Conservation (phyloP, 2,329 filamentous ascomycete species). For the Colletotrichum graminicola region DNA sequence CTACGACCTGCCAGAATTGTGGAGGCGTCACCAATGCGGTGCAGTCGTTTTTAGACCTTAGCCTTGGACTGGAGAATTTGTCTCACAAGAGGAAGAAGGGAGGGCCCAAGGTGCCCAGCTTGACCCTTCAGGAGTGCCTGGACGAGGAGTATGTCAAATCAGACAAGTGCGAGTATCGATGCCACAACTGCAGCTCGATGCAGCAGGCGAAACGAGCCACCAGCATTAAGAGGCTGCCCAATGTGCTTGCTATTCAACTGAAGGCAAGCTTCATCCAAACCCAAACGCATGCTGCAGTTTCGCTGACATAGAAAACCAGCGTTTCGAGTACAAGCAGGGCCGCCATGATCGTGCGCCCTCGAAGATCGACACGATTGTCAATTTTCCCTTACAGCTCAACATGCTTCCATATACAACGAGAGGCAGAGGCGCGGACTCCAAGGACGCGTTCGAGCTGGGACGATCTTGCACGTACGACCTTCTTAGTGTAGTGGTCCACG, state of each 20-base stretch:
- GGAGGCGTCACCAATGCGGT: constrained; percentile 83
- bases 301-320: constrained; percentile 51
- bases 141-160: constrained; percentile 87
- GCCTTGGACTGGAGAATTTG: constrained; percentile 83
- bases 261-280: constrained; percentile 70
- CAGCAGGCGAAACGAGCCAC: constrained; percentile 88
- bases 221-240: constrained; percentile 85
- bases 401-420: constrained; percentile 90
- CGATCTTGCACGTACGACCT: constrained; percentile 86
- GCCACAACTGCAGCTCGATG: constrained; percentile 80
- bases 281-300: no score
- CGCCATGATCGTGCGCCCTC: constrained; percentile 76
- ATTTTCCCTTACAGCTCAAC: constrained; percentile 88
- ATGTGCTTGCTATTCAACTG: constrained; percentile 90
- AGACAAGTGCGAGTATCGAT: constrained; percentile 92
- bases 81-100: constrained; percentile 75
- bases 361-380: constrained; percentile 89
- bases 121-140: constrained; percentile 79
- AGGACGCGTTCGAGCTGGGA: constrained; percentile 66
- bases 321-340: constrained; percentile 80
- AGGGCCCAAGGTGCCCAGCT: constrained; percentile 60
- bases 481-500: constrained; percentile 90
- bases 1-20: constrained; percentile 91
- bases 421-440: constrained; percentile 63
- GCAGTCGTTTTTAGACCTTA: constrained; percentile 92